These are phyloP conservation scores for Prunus davidiana DNA, from an alignment of 306 rosid genomes.

Conservation along the genomic window DNA sequence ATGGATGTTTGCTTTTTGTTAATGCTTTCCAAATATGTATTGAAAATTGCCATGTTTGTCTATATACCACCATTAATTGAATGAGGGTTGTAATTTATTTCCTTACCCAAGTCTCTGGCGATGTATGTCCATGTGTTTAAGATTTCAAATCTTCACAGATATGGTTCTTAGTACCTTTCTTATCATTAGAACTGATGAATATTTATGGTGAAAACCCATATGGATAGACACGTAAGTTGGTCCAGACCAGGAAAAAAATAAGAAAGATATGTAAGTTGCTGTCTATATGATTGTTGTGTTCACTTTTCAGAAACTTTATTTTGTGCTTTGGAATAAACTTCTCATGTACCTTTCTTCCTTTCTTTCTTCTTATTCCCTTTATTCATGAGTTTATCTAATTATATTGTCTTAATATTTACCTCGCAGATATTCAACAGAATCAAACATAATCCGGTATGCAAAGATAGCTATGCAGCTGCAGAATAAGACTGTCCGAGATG, in stretches of 20 bases:
- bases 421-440: slow-evolving; percentile 53
- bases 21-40: background rate
- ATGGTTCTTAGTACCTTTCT: background rate
- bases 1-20: background rate
- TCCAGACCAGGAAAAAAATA: background rate
- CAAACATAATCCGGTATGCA: slow-evolving; percentile 70
- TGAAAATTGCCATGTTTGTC: background rate
- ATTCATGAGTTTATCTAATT: background rate
- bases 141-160: background rate
- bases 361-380: background rate
- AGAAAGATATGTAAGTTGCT: background rate
- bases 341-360: background rate
- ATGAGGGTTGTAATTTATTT: background rate
- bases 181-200: background rate
- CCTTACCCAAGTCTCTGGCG: background rate
- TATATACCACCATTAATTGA: background rate
- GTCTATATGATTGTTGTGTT: background rate
- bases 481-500: slow-evolving; percentile 85
- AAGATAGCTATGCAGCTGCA: slow-evolving; percentile 83
- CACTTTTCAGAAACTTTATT: background rate
- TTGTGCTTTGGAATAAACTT: background rate
- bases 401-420: slow-evolving; percentile 8
- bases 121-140: background rate
- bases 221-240: background rate
- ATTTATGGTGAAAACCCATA: background rate